Conservation (phyloP, 2,329 filamentous ascomycete genomes). For the Leptographium lundbergii region DNA sequence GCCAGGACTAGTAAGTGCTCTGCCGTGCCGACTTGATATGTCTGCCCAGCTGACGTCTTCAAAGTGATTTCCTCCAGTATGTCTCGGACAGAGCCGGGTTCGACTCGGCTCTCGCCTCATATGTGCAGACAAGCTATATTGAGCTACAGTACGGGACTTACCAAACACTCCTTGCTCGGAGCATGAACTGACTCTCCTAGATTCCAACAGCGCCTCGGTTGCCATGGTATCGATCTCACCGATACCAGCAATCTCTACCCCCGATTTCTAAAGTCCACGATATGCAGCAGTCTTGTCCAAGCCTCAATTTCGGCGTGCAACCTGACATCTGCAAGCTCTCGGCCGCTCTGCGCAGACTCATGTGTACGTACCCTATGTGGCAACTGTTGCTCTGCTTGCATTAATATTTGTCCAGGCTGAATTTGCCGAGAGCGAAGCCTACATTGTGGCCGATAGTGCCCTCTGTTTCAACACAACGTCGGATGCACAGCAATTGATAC, state of each 20-base stretch:
- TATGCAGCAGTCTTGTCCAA: constrained; percentile 91
- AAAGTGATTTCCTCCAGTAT: constrained; percentile 73
- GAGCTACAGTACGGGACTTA: constrained; percentile 57
- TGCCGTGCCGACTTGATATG: background rate
- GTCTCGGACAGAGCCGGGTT: constrained; percentile 69
- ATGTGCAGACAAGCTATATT: constrained; percentile 64
- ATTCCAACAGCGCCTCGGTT: constrained; percentile 73
- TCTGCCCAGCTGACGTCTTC: background rate
- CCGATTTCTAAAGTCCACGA: constrained; percentile 78
- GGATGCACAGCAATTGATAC: constrained; percentile 63
- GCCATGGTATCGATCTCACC: constrained; percentile 59
- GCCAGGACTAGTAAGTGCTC: constrained; percentile 15
- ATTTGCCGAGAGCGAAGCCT: constrained; percentile 78
- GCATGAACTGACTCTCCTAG: constrained; percentile 29
- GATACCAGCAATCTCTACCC: constrained; percentile 79
- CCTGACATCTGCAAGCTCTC: constrained; percentile 49
- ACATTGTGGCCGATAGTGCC: constrained; percentile 59
- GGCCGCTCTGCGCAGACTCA: constrained; percentile 76
- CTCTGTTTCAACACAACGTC: constrained; percentile 57
- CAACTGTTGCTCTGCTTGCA: background rate
- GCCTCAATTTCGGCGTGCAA: constrained; percentile 63
- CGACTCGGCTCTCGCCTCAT: constrained; percentile 59
- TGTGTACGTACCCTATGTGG: constrained; percentile 46
- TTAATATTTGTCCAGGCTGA: constrained; percentile 43
- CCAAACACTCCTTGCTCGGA: background rate